Base-by-base conservation (phyloP, 2,329 filamentous ascomycete genomes). In the Neurospora crassa region DNA sequence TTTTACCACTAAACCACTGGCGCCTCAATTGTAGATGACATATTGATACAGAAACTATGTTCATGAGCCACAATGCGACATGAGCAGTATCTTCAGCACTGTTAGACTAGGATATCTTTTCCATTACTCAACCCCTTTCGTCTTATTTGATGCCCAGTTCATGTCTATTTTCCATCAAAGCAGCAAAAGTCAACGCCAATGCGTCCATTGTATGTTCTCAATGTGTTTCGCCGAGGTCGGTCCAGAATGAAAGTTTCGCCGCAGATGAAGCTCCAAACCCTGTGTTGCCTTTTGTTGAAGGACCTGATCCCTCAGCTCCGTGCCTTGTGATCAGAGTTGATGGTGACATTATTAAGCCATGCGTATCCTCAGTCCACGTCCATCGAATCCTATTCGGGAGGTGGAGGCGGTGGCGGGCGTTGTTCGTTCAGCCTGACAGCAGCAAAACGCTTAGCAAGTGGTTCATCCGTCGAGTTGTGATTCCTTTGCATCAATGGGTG, bases 381-480 rank as follows among this genome's bases (percentile, higher is more conserved):
- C 40, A 67, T 40, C 53, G 24, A 68, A 10, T 34, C 63, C 63
- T 42, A 42, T 45, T 70, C 69, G 59, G 40, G 40, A 40, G 59
- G 59, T 47, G 40, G 40, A 41, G 40, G 29, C 67, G 14, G 68
- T n/a, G 71, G 10, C 41, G 73, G 73, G 71, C 71, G 74, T 68
- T 76, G 75, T 72, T 84, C 83, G 78, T 86, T 87, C 81, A 88
- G 84, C 85, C 87, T 89, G 86, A 89, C 86, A 82, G 86, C 85
- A 85, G 86, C 86, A 87, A 89, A 86, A 82, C 86, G 84, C 84
- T 89, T 89, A 88, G 87, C 85, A 85, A 89, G 85, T 74, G 84
- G 85, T 82, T 86, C 84, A 79, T 83, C 84, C 75, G 81, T 80
- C 70, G 53, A 63, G 29, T 63, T 63, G 53, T 37, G 29, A 24